Evolutionary conservation across 2,329 filamentous ascomycete species (phyloP).

Genomic region (Fusarium equiseti): DNA sequence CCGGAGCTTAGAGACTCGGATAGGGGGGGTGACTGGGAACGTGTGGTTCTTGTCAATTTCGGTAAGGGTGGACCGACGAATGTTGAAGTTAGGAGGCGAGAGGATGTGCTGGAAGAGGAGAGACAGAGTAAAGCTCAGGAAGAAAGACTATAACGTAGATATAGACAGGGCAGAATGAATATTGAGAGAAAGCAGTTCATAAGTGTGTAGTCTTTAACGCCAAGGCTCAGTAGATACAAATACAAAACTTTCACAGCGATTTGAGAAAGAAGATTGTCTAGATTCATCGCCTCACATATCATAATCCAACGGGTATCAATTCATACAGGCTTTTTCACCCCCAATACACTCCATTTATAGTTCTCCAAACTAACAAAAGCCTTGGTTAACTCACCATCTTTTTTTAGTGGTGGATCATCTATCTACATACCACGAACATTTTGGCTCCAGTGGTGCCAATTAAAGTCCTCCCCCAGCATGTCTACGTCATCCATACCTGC

Average conservation of each 20-base stretch:
- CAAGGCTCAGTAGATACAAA: too few relatives aligned
- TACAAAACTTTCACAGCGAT: background rate
- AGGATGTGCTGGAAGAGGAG: slow-evolving; percentile 63
- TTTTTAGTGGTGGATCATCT: slow-evolving; percentile 42
- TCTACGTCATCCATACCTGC: slow-evolving; percentile 52
- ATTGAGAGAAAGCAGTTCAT: background rate
- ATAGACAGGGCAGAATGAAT: background rate
- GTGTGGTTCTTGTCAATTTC: slow-evolving; percentile 70
- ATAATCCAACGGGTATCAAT: slow-evolving; percentile 41
- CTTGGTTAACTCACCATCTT: slow-evolving; percentile 37
- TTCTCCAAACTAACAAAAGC: slow-evolving; percentile 1
- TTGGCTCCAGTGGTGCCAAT: slow-evolving; percentile 64
- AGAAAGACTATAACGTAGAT: slow-evolving; percentile 45
- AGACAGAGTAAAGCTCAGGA: slow-evolving; percentile 48
- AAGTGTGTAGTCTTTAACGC: too few relatives aligned
- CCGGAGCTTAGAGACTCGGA: slow-evolving; percentile 63
- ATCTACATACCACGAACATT: slow-evolving; percentile 56
- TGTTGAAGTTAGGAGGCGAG: slow-evolving; percentile 64
- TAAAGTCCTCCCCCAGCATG: slow-evolving; percentile 58
- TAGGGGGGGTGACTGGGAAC: slow-evolving; percentile 68
- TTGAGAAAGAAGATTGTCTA: slow-evolving; percentile 35
- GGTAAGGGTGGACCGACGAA: slow-evolving; percentile 62
- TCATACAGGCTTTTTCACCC: slow-evolving; percentile 40
- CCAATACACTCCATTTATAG: slow-evolving; percentile 7
- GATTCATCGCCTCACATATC: slow-evolving; percentile 7